Evolutionary conservation across 371 early-diverging fungal species (phyloP), one percentile per base, ranked within the genome.

Genomic region (Mucor racemosus): DNA sequence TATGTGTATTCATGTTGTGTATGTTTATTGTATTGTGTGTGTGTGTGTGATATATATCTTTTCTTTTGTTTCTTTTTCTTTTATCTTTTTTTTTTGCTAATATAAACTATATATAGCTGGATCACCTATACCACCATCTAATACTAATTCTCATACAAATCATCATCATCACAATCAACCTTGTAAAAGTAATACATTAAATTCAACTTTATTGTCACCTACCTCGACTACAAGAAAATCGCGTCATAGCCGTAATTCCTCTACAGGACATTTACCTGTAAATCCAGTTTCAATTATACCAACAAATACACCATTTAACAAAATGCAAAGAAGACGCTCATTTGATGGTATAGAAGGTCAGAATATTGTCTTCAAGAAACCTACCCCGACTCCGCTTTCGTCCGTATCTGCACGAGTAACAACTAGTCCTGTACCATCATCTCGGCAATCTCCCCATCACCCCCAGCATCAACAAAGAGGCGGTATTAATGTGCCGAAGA

Each of bases 241-340:
- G 59, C 75, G 75, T 61, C 78, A 78, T 50, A 65, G 35, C 42
- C 75, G 78, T 21, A 78, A 78, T 54, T 75, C 75, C 15, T 78
- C 78, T 10, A 62, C 68, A 13, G 71, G 73, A 15, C 72, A 68
- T 50, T 42, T 77, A 21, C 61, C 74, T 3, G 38, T 40, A 26
- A 34, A 69, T 26, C 26, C 71, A 33, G 19, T 36, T 17, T 38
- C 62, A 33, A 57, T 63, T 42, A 44, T 67, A 31, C 36, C 67
- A 42, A 40, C 67, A 48, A 50, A 61, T 42, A 64, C 26, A 41
- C 40, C 40, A 40, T 41, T 40, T 42, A 41, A 21, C 6, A 58
- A 60, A 14, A 67, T 68, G 60, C 72, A 68, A 60, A 65, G 79
- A 65, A 74, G 79, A 62, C 76, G 79, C 46, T 76, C 76, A 10